These are phyloP conservation scores for Neocucurbitaria cava DNA, from an alignment of 2,329 filamentous ascomycete species.

Conservation along the genomic window DNA sequence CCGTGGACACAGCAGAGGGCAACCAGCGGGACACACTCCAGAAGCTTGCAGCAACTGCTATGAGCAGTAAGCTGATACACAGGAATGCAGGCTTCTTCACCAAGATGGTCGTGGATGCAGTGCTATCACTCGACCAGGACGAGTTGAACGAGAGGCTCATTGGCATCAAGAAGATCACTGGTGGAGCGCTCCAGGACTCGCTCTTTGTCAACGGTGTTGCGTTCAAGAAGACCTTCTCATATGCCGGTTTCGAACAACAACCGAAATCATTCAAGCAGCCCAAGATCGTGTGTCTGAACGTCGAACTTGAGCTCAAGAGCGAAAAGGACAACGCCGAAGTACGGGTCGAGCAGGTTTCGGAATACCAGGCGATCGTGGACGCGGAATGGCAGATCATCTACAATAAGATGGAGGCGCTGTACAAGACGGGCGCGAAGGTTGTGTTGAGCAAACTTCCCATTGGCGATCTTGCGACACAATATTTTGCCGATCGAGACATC, in stretches of 20 bases:
- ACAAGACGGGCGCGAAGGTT: conserved; percentile 95
- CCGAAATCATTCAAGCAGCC: conserved; percentile 94
- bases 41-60: conserved; percentile 92
- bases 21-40: conserved; percentile 86
- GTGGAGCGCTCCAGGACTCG: conserved; percentile 93
- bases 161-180: conserved; percentile 97
- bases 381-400: conserved; percentile 99
- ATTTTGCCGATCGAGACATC: conserved; percentile 95
- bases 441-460: conserved; percentile 97
- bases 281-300: conserved; percentile 96
- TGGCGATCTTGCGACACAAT: conserved; percentile 95
- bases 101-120: conserved; percentile 97
- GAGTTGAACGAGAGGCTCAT: conserved; percentile 98
- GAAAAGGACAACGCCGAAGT: conserved; percentile 99
- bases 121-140: conserved; percentile 92
- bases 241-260: conserved; percentile 98
- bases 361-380: conserved; percentile 99
- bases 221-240: conserved; percentile 99
- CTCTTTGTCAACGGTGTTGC: conserved; percentile 97
- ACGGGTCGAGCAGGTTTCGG: conserved; percentile 95
- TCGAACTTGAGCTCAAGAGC: conserved; percentile 96
- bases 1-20: conserved; percentile 80
- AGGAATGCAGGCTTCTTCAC: conserved; percentile 97
- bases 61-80: conserved; percentile 99
- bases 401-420: conserved; percentile 95